Conservation (phyloP, 352 stramenopile genomes). For the Pythium aquatile region DNA sequence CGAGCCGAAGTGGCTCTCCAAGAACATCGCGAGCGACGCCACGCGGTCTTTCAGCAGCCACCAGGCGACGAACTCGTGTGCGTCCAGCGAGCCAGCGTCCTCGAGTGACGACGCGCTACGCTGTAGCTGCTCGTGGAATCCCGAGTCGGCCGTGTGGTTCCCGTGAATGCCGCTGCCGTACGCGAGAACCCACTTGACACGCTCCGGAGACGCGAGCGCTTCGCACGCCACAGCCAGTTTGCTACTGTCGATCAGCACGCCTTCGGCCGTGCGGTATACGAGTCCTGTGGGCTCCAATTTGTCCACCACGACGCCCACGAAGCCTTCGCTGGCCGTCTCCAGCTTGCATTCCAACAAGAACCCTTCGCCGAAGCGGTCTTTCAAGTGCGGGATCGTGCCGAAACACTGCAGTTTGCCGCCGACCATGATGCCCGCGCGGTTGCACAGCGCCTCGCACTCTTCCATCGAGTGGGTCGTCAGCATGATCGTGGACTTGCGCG, state of each 20-base stretch:
- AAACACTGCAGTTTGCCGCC: constrained; percentile 94
- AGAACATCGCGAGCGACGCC: constrained; percentile 33
- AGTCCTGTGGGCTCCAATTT: too few relatives aligned
- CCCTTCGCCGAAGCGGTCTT: constrained; percentile 83
- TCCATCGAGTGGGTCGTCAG: constrained; percentile 97
- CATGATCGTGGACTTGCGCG: constrained; percentile 59
- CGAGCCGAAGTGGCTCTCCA: constrained; percentile 35
- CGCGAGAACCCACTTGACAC: constrained; percentile 27
- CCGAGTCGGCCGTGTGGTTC: constrained; percentile 30
- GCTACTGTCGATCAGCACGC: too few relatives aligned
- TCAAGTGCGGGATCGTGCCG: constrained; percentile 91
- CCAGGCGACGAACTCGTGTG: constrained; percentile 46
- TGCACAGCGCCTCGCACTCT: constrained; percentile 94
- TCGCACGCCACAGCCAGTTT: not conserved
- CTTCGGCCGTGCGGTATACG: too few relatives aligned
- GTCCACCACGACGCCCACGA: too few relatives aligned
- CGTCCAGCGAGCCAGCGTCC: constrained; percentile 23
- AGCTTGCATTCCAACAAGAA: constrained; percentile 87
- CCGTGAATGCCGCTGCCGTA: not conserved
- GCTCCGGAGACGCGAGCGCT: constrained; percentile 21
- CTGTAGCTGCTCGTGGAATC: constrained; percentile 26
- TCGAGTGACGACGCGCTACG: not conserved
- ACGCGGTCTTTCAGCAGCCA: constrained; percentile 68
- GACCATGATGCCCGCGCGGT: constrained; percentile 96
- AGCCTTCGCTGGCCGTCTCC: constrained; percentile 18